Evolutionary conservation across 2,329 filamentous ascomycete genomes (phyloP), one percentile per base, ranked within the genome.

Genomic region (Neofusicoccum sp.): DNA sequence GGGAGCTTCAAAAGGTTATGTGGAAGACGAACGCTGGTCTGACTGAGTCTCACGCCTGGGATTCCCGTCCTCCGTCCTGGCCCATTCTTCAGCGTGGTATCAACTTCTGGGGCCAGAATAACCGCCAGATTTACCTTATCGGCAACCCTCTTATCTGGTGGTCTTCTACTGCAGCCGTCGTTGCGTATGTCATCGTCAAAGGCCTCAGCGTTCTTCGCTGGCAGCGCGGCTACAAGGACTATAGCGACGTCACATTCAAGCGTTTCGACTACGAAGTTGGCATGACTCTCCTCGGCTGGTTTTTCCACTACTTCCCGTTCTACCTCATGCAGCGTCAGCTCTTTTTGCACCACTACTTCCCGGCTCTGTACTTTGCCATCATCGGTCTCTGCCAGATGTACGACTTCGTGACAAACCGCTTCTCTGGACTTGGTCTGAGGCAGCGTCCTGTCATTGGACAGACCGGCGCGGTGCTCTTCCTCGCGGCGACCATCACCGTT

Each of bases 241-340:
- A 99, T 77, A 80, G 84, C 65, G 88, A 90, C 74, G 77, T 87
- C 54, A 90, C 85, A 43, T 96, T 98, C 84, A 97, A 97, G 81
- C 92, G 95, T 63, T 99, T 98, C 76, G 95, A 98, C 78, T 98
- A 97, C 74, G 95, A 99, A 78, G 87, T 98, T 64, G 95, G 95
- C 66, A 92, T 88, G 60, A 92, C 88, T 16, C 90, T 97, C 36
- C 85, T 99, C 7, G 95, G 91, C 69, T 99, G 95, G 95, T 92
- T 91, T 52, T 89, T 99, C 77, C 95, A 99, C 79, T 99, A 97
- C 82, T 98, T 99, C 83, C 95, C 95, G 9, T 99, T 99, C 82
- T 99, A 88, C 81, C 85, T 99, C 64, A 98, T 99, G 95, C 88
- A 95, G 75, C 93, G 95, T 70, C 95, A 99, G 79, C 88, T 99